Evolutionary conservation across 768 basidiomycete species (phyloP).

Genomic region (Multifurca ochricompacta): DNA sequence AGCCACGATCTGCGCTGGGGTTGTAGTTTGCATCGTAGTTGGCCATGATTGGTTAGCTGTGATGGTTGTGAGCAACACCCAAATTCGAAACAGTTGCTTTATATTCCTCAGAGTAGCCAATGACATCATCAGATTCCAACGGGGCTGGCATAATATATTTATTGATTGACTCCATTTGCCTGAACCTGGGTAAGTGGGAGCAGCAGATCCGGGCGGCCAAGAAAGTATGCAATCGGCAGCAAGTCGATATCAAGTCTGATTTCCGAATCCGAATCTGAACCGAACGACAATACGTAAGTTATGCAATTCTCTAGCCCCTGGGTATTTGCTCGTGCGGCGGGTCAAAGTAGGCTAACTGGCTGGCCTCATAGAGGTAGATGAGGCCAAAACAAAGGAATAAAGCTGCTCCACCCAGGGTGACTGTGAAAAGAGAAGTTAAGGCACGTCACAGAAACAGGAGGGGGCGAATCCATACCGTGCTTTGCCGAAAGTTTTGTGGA

Average conservation of each 20-base stretch:
- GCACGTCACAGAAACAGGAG: not conserved
- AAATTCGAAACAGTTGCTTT: not conserved
- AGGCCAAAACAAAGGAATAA: constrained; percentile 20
- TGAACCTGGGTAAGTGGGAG: no score
- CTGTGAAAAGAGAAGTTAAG: constrained; percentile 5
- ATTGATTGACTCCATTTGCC: no score
- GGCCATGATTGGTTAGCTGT: not conserved
- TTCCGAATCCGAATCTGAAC: not conserved
- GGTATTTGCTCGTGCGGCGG: constrained; percentile 19
- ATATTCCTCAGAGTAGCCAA: constrained; percentile 6
- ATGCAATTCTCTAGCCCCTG: constrained; percentile 4
- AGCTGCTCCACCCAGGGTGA: constrained; percentile 19
- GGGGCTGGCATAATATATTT: no score
- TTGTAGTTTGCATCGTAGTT: constrained; percentile 10
- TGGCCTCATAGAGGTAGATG: constrained; percentile 18
- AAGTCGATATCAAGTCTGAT: not conserved
- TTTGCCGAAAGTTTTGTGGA: constrained; percentile 95
- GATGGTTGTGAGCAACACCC: not conserved
- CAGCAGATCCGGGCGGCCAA: no score
- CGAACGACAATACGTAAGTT: not conserved
- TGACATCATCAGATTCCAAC: not conserved
- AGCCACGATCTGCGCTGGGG: constrained; percentile 2
- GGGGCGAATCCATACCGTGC: constrained; percentile 51
- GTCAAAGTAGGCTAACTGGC: constrained; percentile 13
- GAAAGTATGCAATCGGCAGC: not conserved